Conservation (phyloP, 805 yeast genomes). For the Cyberlindnera bimundalis region DNA sequence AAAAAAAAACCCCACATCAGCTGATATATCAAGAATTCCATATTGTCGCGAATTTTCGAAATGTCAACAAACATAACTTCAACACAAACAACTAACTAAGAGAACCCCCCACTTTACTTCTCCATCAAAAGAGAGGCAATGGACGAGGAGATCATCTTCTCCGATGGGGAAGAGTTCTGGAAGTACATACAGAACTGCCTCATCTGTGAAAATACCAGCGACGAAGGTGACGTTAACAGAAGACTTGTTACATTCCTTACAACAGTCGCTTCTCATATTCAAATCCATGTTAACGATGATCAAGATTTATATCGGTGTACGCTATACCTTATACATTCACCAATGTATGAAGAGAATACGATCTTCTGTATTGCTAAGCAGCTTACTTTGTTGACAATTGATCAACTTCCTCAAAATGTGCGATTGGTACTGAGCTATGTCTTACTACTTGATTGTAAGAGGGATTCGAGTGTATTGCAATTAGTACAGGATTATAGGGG, state of each 20-base stretch:
- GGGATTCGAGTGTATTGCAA: conserved; percentile 39
- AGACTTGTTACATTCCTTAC: conserved; percentile 23
- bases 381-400: conserved; percentile 41
- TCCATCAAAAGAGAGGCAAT: too few relatives aligned
- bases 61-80: too few relatives aligned
- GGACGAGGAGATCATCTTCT: conserved; percentile 23
- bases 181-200: conserved; percentile 14
- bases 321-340: conserved; percentile 31
- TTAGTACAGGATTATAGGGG: conserved; percentile 52
- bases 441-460: conserved; percentile 42
- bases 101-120: neutral
- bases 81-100: neutral
- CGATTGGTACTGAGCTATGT: conserved; percentile 42
- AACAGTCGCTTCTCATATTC: conserved; percentile 24
- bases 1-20: too few relatives aligned
- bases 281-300: conserved; percentile 24
- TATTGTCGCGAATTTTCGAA: too few relatives aligned
- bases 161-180: conserved; percentile 23
- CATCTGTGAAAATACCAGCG: conserved; percentile 8
- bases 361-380: conserved; percentile 48
- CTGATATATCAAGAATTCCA: too few relatives aligned
- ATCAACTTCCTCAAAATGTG: conserved; percentile 33
- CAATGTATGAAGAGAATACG: conserved; percentile 34
- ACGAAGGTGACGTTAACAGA: conserved; percentile 18
- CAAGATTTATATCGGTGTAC: conserved; percentile 36